Evolutionary conservation across 352 stramenopile species (phyloP).

Genomic region (Pythium aquatile): DNA sequence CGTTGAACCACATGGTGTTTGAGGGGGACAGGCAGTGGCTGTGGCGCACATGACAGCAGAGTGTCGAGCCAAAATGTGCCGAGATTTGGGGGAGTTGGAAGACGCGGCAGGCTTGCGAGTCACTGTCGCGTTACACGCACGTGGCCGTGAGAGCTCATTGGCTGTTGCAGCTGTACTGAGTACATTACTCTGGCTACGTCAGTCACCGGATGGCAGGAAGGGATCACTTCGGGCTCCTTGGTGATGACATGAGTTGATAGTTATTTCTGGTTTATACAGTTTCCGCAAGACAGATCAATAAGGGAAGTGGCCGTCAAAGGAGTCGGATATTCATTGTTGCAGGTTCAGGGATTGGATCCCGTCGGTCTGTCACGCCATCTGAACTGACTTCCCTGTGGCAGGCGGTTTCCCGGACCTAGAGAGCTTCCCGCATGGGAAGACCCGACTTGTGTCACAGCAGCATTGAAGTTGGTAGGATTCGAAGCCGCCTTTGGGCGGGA

Average conservation of each 20-base stretch:
- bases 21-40: not conserved
- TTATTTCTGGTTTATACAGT: not conserved
- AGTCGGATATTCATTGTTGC: too few species aligned
- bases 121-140: not conserved
- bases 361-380: too few species aligned
- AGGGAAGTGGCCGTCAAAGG: too few species aligned
- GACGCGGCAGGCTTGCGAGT: not conserved
- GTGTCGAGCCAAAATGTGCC: not conserved
- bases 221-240: not conserved
- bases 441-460: too few species aligned
- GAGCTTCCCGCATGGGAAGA: too few species aligned
- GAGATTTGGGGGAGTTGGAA: not conserved
- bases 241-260: not conserved
- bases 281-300: too few species aligned
- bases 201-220: not conserved
- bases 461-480: too few species aligned
- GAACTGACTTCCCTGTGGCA: too few species aligned
- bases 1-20: not conserved
- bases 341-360: too few species aligned
- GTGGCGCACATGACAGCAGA: not conserved
- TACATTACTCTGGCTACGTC: not conserved
- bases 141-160: not conserved
- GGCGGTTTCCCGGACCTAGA: too few species aligned
- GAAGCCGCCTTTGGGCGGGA: too few species aligned
- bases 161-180: not conserved